phyloP scores from a whole-genome alignment of 352 stramenopile genomes.

The Globisporangium cystogenes region DNA sequence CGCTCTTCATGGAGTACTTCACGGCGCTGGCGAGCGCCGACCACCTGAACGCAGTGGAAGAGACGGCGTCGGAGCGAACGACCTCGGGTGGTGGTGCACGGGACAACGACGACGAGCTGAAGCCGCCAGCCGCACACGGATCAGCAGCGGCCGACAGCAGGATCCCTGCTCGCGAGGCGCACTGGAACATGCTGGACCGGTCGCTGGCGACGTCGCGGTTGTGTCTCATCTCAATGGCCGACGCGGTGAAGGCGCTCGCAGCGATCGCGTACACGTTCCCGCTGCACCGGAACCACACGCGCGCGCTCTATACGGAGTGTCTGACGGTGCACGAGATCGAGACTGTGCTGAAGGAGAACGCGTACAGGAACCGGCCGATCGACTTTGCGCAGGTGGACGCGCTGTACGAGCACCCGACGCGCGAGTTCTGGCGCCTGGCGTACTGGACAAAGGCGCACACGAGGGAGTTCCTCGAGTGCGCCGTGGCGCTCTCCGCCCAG shows the following conservation, averaged over 20 bases:
- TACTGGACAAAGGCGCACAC: conserved; percentile 43
- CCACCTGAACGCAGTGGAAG: background rate
- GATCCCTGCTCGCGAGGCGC: background rate
- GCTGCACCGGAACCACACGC: conserved; percentile 34
- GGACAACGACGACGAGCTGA: conserved; percentile 2
- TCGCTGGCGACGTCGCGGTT: conserved; percentile 31
- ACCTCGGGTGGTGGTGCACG: background rate
- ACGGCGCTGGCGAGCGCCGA: conserved; percentile 28
- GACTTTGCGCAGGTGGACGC: conserved; percentile 37
- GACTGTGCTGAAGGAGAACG: conserved; percentile 25
- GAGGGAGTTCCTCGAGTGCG: conserved; percentile 44
- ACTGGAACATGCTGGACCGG: conserved; percentile 36
- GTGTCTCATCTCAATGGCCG: conserved; percentile 48
- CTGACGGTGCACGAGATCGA: conserved; percentile 45
- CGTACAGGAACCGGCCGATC: conserved; percentile 29
- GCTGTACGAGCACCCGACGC: conserved; percentile 24
- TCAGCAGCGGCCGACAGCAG: too few relatives aligned
- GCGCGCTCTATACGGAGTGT: conserved; percentile 38
- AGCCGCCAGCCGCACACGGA: background rate
- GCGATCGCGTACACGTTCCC: conserved; percentile 50
- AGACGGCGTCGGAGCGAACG: background rate
- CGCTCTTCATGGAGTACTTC: conserved; percentile 82
- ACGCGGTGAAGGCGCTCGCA: conserved; percentile 50
- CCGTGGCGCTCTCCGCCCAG: conserved; percentile 27
- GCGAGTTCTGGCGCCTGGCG: conserved; percentile 51